phyloP scores from a whole-genome alignment of 1,139 yeast genomes.

The Debaryomyces coudertii region DNA sequence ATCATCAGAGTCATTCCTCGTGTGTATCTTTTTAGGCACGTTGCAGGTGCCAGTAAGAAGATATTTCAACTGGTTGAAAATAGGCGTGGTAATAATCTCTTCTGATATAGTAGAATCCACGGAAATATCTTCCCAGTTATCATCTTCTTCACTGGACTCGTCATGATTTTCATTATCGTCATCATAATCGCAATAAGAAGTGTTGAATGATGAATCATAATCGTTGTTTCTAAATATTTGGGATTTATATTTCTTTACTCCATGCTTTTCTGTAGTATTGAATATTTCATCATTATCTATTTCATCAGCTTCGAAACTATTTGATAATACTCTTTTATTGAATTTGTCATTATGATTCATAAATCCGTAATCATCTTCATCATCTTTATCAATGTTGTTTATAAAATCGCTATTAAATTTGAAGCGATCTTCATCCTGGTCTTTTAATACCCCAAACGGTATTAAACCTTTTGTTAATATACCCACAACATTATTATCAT shows the following conservation, averaged over 20 bases:
- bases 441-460: conserved; percentile 7
- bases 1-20: conserved; percentile 38
- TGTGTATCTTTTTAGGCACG: conserved; percentile 20
- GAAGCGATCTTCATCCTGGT: conserved; percentile 14
- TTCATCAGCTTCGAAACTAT: conserved; percentile 29
- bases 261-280: conserved; percentile 15
- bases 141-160: conserved; percentile 18
- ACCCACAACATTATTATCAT: conserved; percentile 15
- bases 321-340: conserved; percentile 35
- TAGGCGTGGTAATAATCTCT: conserved; percentile 19
- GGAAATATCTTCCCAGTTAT: conserved; percentile 17
- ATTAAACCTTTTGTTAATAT: conserved; percentile 26
- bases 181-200: conserved; percentile 20
- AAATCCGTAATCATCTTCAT: conserved; percentile 43
- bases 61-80: conserved; percentile 40
- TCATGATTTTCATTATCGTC: conserved; percentile 18
- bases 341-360: conserved; percentile 34
- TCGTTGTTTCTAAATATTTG: conserved; percentile 32
- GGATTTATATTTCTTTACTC: conserved; percentile 39
- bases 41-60: conserved; percentile 34
- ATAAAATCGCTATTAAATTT: conserved; percentile 15
- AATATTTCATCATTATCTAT: conserved; percentile 20
- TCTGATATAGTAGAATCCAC: conserved; percentile 16
- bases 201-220: conserved; percentile 17
- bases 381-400: conserved; percentile 15